These are phyloP conservation scores for Aschersonia sp. DNA, from an alignment of 2,329 filamentous ascomycete genomes.

Conservation along the genomic window DNA sequence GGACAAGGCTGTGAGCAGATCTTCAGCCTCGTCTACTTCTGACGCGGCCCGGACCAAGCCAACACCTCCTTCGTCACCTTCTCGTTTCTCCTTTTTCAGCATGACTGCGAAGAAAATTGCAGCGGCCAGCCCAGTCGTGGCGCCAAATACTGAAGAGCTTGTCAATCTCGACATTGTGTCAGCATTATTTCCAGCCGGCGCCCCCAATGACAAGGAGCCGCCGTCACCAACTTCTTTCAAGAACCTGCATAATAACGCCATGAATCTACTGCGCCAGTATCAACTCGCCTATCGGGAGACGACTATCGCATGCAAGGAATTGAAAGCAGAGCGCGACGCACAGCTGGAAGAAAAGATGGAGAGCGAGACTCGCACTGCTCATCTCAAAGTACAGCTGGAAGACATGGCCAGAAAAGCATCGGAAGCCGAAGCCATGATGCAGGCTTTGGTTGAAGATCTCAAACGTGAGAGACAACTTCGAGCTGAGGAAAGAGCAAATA, in stretches of 20 bases:
- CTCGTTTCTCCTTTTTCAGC: constrained; percentile 30
- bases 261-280: constrained; percentile 37
- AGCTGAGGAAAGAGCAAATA: constrained; percentile 20
- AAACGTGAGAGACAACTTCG: constrained; percentile 34
- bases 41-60: constrained; percentile 1
- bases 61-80: constrained; percentile 5
- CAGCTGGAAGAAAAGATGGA: constrained; percentile 42
- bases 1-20: constrained; percentile 4
- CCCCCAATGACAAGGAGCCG: constrained; percentile 27
- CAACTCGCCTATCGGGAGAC: constrained; percentile 44
- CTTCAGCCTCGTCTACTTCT: background rate
- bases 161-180: constrained; percentile 39
- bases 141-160: constrained; percentile 34
- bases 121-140: constrained; percentile 9
- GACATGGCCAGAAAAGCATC: constrained; percentile 38
- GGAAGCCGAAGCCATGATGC: constrained; percentile 38
- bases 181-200: constrained; percentile 34
- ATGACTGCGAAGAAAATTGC: constrained; percentile 24
- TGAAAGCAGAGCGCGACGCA: constrained; percentile 37
- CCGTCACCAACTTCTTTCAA: constrained; percentile 47
- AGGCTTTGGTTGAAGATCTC: constrained; percentile 33
- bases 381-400: constrained; percentile 46
- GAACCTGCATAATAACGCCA: constrained; percentile 44
- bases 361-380: constrained; percentile 32
- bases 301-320: constrained; percentile 32